A percentile compares a stretch with the other conserved stretches of the same genome.
phyloP scores from a whole-genome alignment of 2,329 filamentous ascomycete genomes.

The Fusarium pilosicola region DNA sequence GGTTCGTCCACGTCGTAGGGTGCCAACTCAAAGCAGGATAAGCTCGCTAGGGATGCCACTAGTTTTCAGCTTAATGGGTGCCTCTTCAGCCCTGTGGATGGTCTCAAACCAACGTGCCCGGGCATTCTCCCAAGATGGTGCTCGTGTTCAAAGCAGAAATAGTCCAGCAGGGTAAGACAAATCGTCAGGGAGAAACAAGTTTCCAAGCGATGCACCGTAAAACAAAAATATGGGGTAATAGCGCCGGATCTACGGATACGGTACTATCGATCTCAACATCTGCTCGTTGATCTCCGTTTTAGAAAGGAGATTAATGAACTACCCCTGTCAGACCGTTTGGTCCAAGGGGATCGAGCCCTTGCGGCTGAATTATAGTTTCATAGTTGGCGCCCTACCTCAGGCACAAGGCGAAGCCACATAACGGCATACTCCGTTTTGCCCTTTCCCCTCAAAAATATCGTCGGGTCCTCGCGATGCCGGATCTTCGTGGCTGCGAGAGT shows the following conservation, averaged over 20 bases:
- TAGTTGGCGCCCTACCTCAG: slow-evolving; percentile 15
- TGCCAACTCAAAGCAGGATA: not conserved
- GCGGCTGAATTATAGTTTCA: slow-evolving; percentile 23
- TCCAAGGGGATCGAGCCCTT: slow-evolving; percentile 1
- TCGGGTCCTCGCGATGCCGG: not conserved
- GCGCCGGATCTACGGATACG: not conserved
- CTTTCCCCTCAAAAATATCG: too few relatives aligned
- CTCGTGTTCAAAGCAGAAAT: not conserved
- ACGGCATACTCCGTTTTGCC: not conserved
- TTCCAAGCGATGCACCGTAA: not conserved
- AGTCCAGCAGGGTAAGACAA: not conserved
- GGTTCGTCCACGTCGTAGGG: not conserved
- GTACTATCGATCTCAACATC: not conserved
- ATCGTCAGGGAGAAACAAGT: not conserved
- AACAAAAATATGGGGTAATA: not conserved
- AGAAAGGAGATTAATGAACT: not conserved
- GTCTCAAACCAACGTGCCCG: not conserved
- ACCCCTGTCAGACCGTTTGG: not conserved
- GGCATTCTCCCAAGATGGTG: not conserved
- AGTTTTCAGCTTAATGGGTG: not conserved
- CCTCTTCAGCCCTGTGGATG: not conserved
- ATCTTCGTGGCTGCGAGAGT: not conserved
- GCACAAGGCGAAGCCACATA: slow-evolving; percentile 1
- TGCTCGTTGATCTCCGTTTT: slow-evolving; percentile 11
- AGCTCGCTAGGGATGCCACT: not conserved